Base-by-base conservation (phyloP, 345 rosid species). In the Pelargonium nanum region DNA sequence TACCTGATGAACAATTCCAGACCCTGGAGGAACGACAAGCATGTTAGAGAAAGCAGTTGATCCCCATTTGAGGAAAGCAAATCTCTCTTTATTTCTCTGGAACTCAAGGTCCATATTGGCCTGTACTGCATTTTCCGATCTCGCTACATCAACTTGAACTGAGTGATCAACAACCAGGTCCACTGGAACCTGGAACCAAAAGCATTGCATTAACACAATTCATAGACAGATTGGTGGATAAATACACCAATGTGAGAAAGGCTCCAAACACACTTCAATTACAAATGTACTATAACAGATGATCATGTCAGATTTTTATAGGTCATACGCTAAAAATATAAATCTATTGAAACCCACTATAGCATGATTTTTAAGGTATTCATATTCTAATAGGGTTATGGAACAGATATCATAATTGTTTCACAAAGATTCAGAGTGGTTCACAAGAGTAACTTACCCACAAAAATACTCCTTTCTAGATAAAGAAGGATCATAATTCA, bases 101-200 rank as follows among this genome's bases (percentile, higher is more conserved):
- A 85, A 88, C 61, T 91, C 98, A 54, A 75, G 78, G 70, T 79
- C 88, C 88, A 74, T 75, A 65, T 88, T 91, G 58, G 67, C 75
- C 74, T 78, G 77, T 25, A 83, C 81, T 2, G 96, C 88, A 70
- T 85, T 83, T 26, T 84, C 96, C 26, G 89, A 72, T 65, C 88
- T 61, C 44, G 96, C 77, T 24, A 85, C 83, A 64, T 91, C 95
- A 60, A 88, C 98, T 67, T 86, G 98, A 70, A 91, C 92, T 25
- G 98, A 91, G 70, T 88, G 92, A 76, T 91, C 88, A 60, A 86
- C 61, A 44, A 91, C 96, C 19, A 88, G 85, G 65, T 91, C 90
- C 4, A 88, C 88, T n/a, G 95, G 96, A 61, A 88, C 89, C 95
- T 91, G 81, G 25, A 74, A 23, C 44, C 30, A 65, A 55, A 32